Percentiles rank a stretch among this genome's conserved stretches.
phyloP scores from a whole-genome alignment of 306 rosid genomes.

The Quillaja saponaria region DNA sequence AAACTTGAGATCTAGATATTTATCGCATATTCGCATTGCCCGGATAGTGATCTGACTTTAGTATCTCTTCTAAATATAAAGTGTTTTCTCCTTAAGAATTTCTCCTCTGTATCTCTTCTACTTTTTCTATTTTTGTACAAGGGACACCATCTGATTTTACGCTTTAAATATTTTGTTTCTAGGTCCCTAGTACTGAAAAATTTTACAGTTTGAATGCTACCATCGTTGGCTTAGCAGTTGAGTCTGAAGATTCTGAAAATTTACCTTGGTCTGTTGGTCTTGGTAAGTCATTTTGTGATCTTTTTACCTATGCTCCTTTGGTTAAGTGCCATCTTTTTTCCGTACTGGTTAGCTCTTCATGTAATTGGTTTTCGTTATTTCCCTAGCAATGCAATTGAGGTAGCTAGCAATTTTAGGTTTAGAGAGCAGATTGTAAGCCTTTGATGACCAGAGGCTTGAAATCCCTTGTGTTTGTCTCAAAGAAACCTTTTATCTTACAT shows the following conservation, averaged over 20 bases:
- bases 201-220: slow-evolving; percentile 76
- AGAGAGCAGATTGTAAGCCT: slow-evolving; percentile 1
- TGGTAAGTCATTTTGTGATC: slow-evolving; percentile 58
- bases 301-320: too few relatives aligned
- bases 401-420: slow-evolving; percentile 6
- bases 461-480: not conserved
- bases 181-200: slow-evolving; percentile 75
- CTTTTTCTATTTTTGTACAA: slow-evolving; percentile 12
- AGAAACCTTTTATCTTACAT: slow-evolving; percentile 7
- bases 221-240: slow-evolving; percentile 83
- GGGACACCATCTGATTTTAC: slow-evolving; percentile 4
- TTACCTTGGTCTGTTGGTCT: slow-evolving; percentile 85
- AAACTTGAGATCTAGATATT: slow-evolving; percentile 21
- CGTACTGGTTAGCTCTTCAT: slow-evolving; percentile 8
- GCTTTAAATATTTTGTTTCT: slow-evolving; percentile 24
- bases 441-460: too few relatives aligned
- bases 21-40: slow-evolving; percentile 18
- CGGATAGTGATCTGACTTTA: slow-evolving; percentile 14
- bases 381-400: not conserved
- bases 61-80: not conserved
- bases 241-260: slow-evolving; percentile 54
- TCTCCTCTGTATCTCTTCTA: not conserved
- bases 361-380: slow-evolving; percentile 10
- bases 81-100: slow-evolving; percentile 8
- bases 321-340: too few relatives aligned